Conservation (phyloP, 176 grass and related monocot genomes). For the Olyra latifolia region DNA sequence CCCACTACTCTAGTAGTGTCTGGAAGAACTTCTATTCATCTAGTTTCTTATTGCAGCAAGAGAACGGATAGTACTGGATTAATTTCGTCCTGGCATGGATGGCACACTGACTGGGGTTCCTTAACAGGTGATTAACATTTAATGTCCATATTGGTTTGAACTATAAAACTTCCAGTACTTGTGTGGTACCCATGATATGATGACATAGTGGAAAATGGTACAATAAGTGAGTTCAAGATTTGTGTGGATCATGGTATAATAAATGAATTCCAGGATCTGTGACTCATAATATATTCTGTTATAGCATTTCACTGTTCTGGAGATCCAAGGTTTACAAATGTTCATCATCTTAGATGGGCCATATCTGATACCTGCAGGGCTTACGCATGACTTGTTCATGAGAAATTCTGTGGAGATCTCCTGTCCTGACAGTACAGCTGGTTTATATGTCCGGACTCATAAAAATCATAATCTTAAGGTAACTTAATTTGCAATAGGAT, state of each 20-base stretch:
- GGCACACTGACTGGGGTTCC: slow-evolving; percentile 62
- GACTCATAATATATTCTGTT: neutral
- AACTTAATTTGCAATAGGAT: neutral
- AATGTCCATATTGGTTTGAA: neutral
- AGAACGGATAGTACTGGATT: slow-evolving; percentile 18
- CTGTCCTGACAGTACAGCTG: slow-evolving; percentile 55
- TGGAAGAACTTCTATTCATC: neutral
- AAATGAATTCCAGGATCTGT: no score
- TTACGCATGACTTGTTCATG: slow-evolving; percentile 59
- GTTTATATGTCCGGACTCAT: slow-evolving; percentile 54
- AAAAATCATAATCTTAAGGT: slow-evolving; percentile 53
- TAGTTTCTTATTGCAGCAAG: slow-evolving; percentile 34
- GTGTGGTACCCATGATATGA: no score
- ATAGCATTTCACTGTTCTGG: no score
- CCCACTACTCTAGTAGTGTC: no score
- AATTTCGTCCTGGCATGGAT: slow-evolving; percentile 59
- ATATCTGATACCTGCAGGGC: slow-evolving; percentile 38
- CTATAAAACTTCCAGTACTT: no score
- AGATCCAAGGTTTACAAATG: neutral
- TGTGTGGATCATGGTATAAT: no score
- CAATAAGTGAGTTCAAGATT: no score
- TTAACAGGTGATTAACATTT: slow-evolving; percentile 46
- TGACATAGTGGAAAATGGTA: no score
- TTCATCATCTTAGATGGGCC: neutral
- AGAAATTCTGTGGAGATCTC: slow-evolving; percentile 52